phyloP scores from a whole-genome alignment of 1,284 basidiomycete species.

The Amylostereum areolatum region DNA sequence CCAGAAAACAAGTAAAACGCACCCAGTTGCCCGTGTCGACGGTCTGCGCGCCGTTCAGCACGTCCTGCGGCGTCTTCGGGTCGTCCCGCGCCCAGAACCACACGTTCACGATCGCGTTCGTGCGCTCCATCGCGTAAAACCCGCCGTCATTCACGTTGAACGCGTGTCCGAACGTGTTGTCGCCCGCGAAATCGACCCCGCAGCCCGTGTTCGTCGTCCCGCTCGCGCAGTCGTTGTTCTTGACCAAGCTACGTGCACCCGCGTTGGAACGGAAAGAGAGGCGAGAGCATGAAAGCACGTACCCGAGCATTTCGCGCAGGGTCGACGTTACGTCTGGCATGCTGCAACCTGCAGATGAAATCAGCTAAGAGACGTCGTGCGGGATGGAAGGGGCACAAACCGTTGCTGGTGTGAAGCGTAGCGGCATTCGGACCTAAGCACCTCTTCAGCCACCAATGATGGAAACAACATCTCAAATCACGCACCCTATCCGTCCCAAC shows the following conservation, averaged over 20 bases:
- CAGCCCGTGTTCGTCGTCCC: constrained; percentile 59
- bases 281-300: no score
- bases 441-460: no score
- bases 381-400: no score
- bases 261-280: no score
- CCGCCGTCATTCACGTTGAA: constrained; percentile 60
- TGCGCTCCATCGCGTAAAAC: constrained; percentile 33
- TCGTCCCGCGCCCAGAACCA: constrained; percentile 41
- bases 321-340: neutral
- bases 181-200: constrained; percentile 41
- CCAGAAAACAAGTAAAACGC: constrained; percentile 11
- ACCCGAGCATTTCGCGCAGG: no score
- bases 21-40: constrained; percentile 41
- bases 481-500: no score
- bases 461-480: no score
- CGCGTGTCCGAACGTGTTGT: constrained; percentile 45
- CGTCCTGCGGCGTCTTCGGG: constrained; percentile 30
- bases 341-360: neutral
- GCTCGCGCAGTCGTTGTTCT: constrained; percentile 43
- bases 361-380: neutral
- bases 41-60: constrained; percentile 28
- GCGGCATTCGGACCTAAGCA: no score
- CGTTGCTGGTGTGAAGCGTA: no score
- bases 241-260: neutral
- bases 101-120: constrained; percentile 20